Evolutionary conservation across 2,329 filamentous ascomycete genomes (phyloP).

Genomic region (Trichoderma aggressivum): DNA sequence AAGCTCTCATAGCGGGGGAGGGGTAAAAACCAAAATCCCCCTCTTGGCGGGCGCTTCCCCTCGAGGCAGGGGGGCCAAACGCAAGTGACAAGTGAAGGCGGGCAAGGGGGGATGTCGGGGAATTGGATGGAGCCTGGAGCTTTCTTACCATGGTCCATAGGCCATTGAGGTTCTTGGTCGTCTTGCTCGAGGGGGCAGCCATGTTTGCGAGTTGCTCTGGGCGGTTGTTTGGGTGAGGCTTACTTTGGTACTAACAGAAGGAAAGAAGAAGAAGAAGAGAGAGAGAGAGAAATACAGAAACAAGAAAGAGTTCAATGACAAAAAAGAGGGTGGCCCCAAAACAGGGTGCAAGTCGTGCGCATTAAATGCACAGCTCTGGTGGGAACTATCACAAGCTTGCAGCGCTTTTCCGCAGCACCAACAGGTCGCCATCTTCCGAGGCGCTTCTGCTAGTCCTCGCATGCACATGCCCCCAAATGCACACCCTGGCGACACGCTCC

Average conservation of each 20-base stretch:
- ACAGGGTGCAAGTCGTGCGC: background rate
- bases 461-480: background rate
- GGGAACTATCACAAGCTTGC: slow-evolving; percentile 17
- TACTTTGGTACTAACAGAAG: background rate
- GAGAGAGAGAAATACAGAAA: background rate
- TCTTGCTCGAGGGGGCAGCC: slow-evolving; percentile 68
- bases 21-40: background rate
- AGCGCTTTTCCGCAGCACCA: background rate
- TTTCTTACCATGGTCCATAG: slow-evolving; percentile 64
- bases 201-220: slow-evolving; percentile 44
- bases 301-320: background rate
- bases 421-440: slow-evolving; percentile 3
- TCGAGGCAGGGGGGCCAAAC: background rate
- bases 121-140: background rate
- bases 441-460: background rate
- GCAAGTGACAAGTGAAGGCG: background rate
- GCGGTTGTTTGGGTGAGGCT: background rate
- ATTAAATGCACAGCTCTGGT: slow-evolving; percentile 4
- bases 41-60: background rate
- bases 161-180: slow-evolving; percentile 64
- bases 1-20: slow-evolving; percentile 7
- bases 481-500: background rate
- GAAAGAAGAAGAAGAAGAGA: background rate
- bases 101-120: background rate
- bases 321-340: background rate